Percentiles rank a stretch among this genome's conserved stretches.
Conservation (phyloP, 176 grass and related monocot genomes). For the Aegilops umbellulata region DNA sequence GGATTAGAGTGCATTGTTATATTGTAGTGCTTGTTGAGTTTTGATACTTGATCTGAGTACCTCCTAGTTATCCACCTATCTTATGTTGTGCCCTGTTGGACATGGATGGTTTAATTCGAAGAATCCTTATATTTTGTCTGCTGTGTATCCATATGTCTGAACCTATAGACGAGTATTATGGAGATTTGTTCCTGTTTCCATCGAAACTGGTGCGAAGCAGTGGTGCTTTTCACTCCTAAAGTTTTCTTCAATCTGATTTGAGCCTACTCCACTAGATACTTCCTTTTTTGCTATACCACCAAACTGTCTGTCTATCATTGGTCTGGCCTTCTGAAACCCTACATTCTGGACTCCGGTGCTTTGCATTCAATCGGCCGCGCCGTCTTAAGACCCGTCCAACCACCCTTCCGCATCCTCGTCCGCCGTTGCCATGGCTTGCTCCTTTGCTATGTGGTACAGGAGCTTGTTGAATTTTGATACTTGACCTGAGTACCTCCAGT, state of each 20-base stretch:
- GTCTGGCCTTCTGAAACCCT: too few relatives aligned
- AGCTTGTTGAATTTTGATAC: constrained; percentile 41
- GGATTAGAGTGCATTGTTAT: constrained; percentile 47
- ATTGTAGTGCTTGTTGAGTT: constrained; percentile 39
- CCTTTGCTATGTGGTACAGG: background rate
- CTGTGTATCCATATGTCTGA: background rate
- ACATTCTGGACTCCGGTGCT: too few relatives aligned
- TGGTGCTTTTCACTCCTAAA: background rate
- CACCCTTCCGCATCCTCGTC: too few relatives aligned
- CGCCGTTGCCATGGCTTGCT: too few relatives aligned
- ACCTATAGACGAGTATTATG: background rate
- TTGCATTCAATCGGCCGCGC: too few relatives aligned
- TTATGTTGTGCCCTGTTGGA: constrained; percentile 36
- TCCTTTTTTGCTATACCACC: too few relatives aligned
- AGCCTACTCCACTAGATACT: background rate
- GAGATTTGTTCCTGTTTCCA: background rate
- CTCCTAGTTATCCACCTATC: constrained; percentile 6
- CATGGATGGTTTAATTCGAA: constrained; percentile 33
- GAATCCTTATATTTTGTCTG: constrained; percentile 27
- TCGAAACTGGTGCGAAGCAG: background rate
- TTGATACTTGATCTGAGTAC: constrained; percentile 39
- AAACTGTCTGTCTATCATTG: too few relatives aligned
- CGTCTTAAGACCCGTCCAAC: too few relatives aligned
- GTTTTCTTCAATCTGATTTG: background rate
- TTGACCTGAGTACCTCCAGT: constrained; percentile 19